Percentiles rank a stretch among this genome's conserved stretches.
Conservation (phyloP, 2,329 filamentous ascomycete genomes). For the Trichophyton rubrum region DNA sequence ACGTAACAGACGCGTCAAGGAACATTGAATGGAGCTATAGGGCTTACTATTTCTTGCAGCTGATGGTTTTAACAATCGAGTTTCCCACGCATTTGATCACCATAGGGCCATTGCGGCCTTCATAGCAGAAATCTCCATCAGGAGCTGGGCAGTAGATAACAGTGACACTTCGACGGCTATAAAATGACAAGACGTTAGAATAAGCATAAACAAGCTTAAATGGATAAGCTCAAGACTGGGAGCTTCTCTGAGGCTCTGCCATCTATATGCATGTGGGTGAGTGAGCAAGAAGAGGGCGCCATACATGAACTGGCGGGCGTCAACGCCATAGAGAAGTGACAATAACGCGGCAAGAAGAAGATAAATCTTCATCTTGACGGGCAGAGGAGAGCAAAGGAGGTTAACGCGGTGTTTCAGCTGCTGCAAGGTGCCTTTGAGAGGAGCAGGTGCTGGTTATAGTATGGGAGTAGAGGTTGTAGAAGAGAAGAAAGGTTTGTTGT, state of each 20-base stretch:
- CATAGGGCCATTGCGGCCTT: neutral
- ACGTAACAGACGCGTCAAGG: neutral
- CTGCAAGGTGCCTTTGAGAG: neutral
- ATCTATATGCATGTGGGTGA: too few relatives aligned
- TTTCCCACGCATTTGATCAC: neutral
- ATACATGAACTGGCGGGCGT: neutral
- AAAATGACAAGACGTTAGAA: neutral
- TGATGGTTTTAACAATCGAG: neutral
- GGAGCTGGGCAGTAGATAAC: neutral
- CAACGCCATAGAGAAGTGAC: neutral
- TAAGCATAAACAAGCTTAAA: neutral
- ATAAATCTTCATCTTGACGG: neutral
- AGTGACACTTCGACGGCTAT: neutral
- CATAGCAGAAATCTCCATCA: neutral
- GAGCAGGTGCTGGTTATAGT: neutral
- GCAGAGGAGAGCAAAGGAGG: neutral
- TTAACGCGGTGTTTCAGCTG: neutral
- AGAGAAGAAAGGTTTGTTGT: neutral
- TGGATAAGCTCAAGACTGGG: neutral
- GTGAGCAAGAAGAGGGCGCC: neutral
- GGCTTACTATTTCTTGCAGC: neutral
- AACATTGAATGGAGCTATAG: neutral
- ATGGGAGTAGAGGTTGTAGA: neutral
- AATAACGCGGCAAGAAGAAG: neutral
- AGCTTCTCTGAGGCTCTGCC: neutral